phyloP scores from a whole-genome alignment of 345 rosid genomes.

The Salix viminalis region DNA sequence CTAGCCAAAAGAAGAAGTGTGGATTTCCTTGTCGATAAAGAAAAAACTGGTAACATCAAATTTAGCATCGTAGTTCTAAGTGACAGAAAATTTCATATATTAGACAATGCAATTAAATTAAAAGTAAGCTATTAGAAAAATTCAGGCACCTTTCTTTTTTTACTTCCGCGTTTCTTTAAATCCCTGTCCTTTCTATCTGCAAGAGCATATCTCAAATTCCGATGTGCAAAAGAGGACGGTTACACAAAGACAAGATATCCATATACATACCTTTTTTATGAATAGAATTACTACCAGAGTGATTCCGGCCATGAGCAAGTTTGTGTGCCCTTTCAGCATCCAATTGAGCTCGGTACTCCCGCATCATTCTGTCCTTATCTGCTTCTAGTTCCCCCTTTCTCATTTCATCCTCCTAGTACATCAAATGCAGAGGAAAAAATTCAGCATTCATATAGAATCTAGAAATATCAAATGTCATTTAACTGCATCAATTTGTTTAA shows the following conservation, averaged over 20 bases:
- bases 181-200: slow-evolving; percentile 85
- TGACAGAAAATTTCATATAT: neutral
- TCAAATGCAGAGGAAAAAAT: neutral
- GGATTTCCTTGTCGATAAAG: neutral
- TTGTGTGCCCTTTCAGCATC: slow-evolving; percentile 94
- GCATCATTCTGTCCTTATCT: slow-evolving; percentile 94
- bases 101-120: neutral
- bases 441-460: neutral
- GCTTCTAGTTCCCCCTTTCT: slow-evolving; percentile 84
- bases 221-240: neutral
- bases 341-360: slow-evolving; percentile 92
- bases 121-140: slow-evolving; percentile 1
- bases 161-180: slow-evolving; percentile 68
- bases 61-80: neutral
- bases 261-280: slow-evolving; percentile 46
- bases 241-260: slow-evolving; percentile 11
- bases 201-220: slow-evolving; percentile 20
- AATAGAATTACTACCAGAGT: slow-evolving; percentile 54
- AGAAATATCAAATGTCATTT: neutral
- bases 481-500: neutral
- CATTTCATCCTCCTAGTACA: slow-evolving; percentile 77
- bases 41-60: neutral
- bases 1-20: neutral
- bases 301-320: slow-evolving; percentile 89
- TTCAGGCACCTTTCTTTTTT: slow-evolving; percentile 69